Evolutionary conservation across 352 stramenopile genomes (phyloP), one percentile per base, ranked within the genome.

Genomic region (Globisporangium echinulatum): DNA sequence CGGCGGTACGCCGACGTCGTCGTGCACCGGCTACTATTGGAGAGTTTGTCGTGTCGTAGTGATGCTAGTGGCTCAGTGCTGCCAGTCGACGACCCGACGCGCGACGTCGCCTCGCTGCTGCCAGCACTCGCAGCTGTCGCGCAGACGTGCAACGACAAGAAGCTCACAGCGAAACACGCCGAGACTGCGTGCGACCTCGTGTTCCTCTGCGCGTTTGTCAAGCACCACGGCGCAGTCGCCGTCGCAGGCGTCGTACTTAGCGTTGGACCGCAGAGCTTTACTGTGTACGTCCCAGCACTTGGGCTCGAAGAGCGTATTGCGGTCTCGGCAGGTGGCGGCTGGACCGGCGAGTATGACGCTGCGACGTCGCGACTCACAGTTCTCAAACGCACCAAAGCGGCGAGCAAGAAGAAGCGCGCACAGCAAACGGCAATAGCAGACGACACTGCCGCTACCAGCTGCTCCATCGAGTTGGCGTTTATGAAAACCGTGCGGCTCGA

Each of bases 1-100:
- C 81, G 96, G 47, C 79, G 95, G 52, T 99, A 98, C 66, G 82
- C 86, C 0, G 86, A 93, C 39, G 79, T 93, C 44, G 76, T 88
- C n/a, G 83, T 93, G 13, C 83, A 93, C 42, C 77, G 81, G 1
- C 48, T 91, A 19, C 61, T 93, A 39, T 73, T 87, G 52, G 72
- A 84, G 46, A 87, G 76, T 44, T 49, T 89, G 10, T 47, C 51
- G 17, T 2, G 25, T 25, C 25, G 25, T 3, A 3, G 25, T 2
- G 25, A 25, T 25, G 25, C 25, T 25, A 54, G 46, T 11, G 64
- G 60, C 39, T 49, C 68, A 0, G 48, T 51, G 4, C 5, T 63
- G 25, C 50, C 49, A 17, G 43, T 58, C n/a, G 51, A 56, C 37
- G 38, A 61, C 17, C 17, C 49, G 7, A 44, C 13, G 13, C 46